Base-by-base conservation (phyloP, 2,329 filamentous ascomycete species). In the Trichoderma semiorbis region DNA sequence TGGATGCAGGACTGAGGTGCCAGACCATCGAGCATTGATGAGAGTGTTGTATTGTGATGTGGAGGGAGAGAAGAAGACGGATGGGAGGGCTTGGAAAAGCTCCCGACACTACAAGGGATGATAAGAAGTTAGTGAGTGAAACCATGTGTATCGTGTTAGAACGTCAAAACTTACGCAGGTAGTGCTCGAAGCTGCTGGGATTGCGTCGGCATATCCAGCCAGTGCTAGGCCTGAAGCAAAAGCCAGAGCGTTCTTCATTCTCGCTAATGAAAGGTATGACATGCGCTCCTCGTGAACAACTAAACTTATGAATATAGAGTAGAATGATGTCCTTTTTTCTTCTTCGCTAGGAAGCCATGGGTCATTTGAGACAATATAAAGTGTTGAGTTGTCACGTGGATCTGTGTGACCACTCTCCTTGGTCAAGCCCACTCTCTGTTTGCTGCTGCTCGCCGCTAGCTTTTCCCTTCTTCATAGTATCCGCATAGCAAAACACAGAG, bases 21-120 rank as follows among this genome's bases (percentile, higher is more conserved):
- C 68, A 16, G 68, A 70, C 68, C 68, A 70, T 36, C 58, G 58
- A 24, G 47, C 18, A 5, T 69, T 62, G 7, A 69, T 69, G 18
- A 69, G 36, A 18, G 21, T 61, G 18, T 69, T 50, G 34, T 61
- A 69, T 14, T 32, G 16, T 61, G 36, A 28, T 21, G 36, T 47
- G 1, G 55, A 62, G 26, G 55, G 34, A 6, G 66, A 28, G 12
- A 43, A 62, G 53, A 58, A 60, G 24, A 53, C 3, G n/a, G 30
- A 34, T 7, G 30, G 58, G 7, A 61, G 30, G 10, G 58, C 30
- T 18, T 36, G n/a, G 7, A n/a, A 21, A 24, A 61, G 32, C 18
- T 36, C 58, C 3, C 30, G 30, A 36, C 58, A 36, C 58, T 36
- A 24, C 8, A 11, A 7, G 12, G 14, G 18, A 57, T 12, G 30